Evolutionary conservation across 228 moss, liverwort and hornwort genomes (phyloP).

Genomic region (Sphagnum magellanicum): DNA sequence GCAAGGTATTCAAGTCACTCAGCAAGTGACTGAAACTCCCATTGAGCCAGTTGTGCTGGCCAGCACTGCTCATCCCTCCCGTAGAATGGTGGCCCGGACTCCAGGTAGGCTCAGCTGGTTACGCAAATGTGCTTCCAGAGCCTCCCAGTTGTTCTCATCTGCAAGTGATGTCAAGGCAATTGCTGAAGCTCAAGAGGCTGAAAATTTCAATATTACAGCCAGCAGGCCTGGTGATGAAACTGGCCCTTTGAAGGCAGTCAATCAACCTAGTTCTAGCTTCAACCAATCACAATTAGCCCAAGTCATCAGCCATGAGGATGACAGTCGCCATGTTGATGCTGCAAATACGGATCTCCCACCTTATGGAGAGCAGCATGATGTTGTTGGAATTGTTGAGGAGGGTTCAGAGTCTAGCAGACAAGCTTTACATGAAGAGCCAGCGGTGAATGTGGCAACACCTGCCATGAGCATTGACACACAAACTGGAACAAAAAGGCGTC

Average conservation of each 20-base stretch:
- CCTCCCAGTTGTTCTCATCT: constrained; percentile 48
- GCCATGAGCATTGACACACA: constrained; percentile 36
- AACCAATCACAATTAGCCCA: constrained; percentile 87
- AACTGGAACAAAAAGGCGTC: constrained; percentile 41
- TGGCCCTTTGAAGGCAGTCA: constrained; percentile 18
- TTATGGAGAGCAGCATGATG: constrained; percentile 13
- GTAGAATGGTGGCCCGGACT: constrained; percentile 58
- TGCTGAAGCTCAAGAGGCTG: constrained; percentile 24
- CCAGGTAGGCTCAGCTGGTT: constrained; percentile 89
- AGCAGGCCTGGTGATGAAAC: constrained; percentile 5
- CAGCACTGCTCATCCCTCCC: constrained; percentile 36
- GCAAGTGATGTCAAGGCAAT: constrained; percentile 21
- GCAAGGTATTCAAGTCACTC: constrained; percentile 17
- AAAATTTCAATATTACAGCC: neutral
- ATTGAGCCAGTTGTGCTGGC: constrained; percentile 26
- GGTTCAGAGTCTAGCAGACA: constrained; percentile 15
- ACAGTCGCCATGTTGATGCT: constrained; percentile 32
- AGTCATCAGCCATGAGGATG: constrained; percentile 48
- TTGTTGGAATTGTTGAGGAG: constrained; percentile 31
- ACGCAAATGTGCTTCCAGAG: constrained; percentile 62
- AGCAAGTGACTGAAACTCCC: neutral
- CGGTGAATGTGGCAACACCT: constrained; percentile 28
- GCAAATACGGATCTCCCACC: constrained; percentile 19
- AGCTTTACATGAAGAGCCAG: constrained; percentile 8
- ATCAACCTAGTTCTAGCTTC: constrained; percentile 61